Evolutionary conservation across 352 stramenopile genomes (phyloP).

Genomic region (Globisporangium yorkense): DNA sequence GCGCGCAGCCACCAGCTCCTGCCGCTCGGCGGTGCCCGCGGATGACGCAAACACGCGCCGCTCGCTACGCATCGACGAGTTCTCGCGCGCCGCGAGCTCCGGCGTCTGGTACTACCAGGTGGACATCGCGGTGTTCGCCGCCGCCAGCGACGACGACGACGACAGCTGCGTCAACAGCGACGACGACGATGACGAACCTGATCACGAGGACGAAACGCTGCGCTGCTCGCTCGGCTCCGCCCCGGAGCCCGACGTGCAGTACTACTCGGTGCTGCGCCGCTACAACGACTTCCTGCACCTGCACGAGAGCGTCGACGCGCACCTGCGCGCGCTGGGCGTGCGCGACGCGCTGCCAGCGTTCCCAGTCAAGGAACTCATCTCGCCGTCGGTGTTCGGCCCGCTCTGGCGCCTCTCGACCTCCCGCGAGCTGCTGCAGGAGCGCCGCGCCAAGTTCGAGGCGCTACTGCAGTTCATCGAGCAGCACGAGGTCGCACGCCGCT

Average conservation of each 20-base stretch:
- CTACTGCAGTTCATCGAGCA: slow-evolving; percentile 58
- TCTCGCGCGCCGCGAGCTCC: slow-evolving; percentile 31
- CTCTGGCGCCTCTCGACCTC: slow-evolving; percentile 46
- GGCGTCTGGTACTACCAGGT: slow-evolving; percentile 72
- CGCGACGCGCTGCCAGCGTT: slow-evolving; percentile 29
- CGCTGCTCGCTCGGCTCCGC: slow-evolving; percentile 3
- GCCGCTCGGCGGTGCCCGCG: slow-evolving; percentile 3
- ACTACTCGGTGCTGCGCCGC: slow-evolving; percentile 58
- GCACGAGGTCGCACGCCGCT: slow-evolving; percentile 33
- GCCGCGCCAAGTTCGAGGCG: slow-evolving; percentile 39
- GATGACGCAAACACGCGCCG: slow-evolving; percentile 17
- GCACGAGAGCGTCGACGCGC: slow-evolving; percentile 34
- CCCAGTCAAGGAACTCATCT: slow-evolving; percentile 50
- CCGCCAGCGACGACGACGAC: slow-evolving; percentile 6
- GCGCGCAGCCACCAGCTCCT: not conserved
- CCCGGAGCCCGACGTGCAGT: slow-evolving; percentile 19
- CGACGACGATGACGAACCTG: slow-evolving; percentile 16
- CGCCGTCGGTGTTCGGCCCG: slow-evolving; percentile 34
- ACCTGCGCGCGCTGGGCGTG: slow-evolving; percentile 8
- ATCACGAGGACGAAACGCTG: slow-evolving; percentile 4
- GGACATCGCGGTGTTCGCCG: slow-evolving; percentile 34
- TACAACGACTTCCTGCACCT: slow-evolving; percentile 65
- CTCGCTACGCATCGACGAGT: slow-evolving; percentile 38
- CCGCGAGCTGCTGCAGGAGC: slow-evolving; percentile 41
- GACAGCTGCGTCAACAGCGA: slow-evolving; percentile 9